Percentiles rank a stretch among this genome's conserved stretches.
phyloP scores from a whole-genome alignment of 2,329 filamentous ascomycete genomes.

The Cryphonectria radicalis region DNA sequence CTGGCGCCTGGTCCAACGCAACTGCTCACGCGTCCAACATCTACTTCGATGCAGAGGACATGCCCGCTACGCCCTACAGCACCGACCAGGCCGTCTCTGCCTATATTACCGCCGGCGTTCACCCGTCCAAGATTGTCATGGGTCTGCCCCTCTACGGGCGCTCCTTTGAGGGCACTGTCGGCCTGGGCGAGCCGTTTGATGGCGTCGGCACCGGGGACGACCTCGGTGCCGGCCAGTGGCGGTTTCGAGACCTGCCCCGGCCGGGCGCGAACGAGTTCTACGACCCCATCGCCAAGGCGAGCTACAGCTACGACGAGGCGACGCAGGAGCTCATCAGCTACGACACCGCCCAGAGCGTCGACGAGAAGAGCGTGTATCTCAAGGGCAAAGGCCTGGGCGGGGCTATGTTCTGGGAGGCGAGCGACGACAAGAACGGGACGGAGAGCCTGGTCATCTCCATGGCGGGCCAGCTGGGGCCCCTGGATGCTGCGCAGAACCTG shows the following conservation, averaged over 20 bases:
- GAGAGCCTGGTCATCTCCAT: conserved; percentile 63
- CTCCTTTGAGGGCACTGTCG: conserved; percentile 70
- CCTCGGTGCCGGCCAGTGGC: conserved; percentile 60
- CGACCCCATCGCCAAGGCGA: conserved; percentile 63
- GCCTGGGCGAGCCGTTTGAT: conserved; percentile 65
- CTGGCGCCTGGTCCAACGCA: conserved; percentile 65
- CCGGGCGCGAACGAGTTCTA: conserved; percentile 59
- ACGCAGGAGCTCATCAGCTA: conserved; percentile 71
- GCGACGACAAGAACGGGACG: conserved; percentile 60
- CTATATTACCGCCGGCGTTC: conserved; percentile 64
- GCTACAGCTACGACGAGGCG: conserved; percentile 70
- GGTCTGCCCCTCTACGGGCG: conserved; percentile 82
- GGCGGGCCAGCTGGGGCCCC: conserved; percentile 49
- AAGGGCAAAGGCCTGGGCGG: conserved; percentile 66
- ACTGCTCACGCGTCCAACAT: conserved; percentile 73
- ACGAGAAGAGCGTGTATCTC: conserved; percentile 68
- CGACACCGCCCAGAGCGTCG: conserved; percentile 63
- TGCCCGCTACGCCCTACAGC: conserved; percentile 68
- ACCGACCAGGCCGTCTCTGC: conserved; percentile 67
- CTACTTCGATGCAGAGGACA: conserved; percentile 55
- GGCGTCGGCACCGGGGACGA: conserved; percentile 65
- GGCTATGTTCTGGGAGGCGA: conserved; percentile 85
- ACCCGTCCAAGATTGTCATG: conserved; percentile 68
- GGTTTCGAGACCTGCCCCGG: conserved; percentile 73
- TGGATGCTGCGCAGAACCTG: conserved; percentile 57